phyloP scores from a whole-genome alignment of 441 rosid species.

The Gossypium armourianum region DNA sequence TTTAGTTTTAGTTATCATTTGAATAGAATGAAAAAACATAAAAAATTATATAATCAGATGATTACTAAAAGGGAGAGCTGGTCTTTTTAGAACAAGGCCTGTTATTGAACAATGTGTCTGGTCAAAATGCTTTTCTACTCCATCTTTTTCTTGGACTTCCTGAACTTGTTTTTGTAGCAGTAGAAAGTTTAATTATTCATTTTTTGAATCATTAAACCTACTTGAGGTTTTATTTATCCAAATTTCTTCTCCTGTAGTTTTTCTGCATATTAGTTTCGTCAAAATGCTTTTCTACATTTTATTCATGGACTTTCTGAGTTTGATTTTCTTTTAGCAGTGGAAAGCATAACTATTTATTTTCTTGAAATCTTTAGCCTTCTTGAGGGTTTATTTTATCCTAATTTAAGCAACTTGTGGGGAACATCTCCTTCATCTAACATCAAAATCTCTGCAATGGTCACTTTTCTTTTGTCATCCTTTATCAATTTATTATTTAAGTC shows the following conservation, averaged over 20 bases:
- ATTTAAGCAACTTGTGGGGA: conserved; percentile 1
- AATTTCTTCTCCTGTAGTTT: background rate
- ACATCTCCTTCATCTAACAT: background rate
- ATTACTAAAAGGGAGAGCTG: background rate
- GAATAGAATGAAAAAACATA: background rate
- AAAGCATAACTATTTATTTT: background rate
- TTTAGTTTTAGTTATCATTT: background rate
- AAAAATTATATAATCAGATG: background rate
- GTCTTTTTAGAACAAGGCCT: background rate
- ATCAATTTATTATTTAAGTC: background rate
- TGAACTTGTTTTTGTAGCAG: background rate
- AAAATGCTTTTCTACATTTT: background rate
- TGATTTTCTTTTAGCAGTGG: background rate
- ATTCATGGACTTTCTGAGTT: background rate
- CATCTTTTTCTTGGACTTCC: background rate
- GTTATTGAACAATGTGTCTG: background rate
- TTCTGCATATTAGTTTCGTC: background rate
- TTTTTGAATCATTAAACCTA: background rate
- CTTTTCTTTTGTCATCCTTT: background rate
- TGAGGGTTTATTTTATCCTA: background rate
- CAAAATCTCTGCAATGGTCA: background rate
- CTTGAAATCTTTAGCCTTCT: background rate
- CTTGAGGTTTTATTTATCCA: background rate
- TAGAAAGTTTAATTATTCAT: background rate
- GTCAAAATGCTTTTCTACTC: background rate